Evolutionary conservation across 2,329 filamentous ascomycete genomes (phyloP).

Genomic region (Kalmusia sp.): DNA sequence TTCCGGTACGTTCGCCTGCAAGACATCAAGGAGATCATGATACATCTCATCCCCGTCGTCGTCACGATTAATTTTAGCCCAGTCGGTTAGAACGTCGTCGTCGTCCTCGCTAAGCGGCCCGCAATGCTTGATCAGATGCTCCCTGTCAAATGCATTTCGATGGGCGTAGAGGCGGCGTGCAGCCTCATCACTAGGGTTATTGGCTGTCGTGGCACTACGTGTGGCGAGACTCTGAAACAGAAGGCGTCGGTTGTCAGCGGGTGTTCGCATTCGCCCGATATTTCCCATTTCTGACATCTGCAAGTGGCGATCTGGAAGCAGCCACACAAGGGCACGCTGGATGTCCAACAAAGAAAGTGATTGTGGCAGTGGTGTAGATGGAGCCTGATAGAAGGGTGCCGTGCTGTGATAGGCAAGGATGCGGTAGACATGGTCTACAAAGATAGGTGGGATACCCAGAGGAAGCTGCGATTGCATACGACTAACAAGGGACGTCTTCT

Average conservation of each 20-base stretch:
- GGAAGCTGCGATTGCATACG: conserved; percentile 2
- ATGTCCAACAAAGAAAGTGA: not conserved
- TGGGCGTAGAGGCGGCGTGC: not conserved
- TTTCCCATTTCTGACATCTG: not conserved
- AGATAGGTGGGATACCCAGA: not conserved
- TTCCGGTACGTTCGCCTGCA: not conserved
- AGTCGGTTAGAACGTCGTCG: not conserved
- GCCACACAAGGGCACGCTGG: not conserved
- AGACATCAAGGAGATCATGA: conserved; percentile 1
- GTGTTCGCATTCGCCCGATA: not conserved
- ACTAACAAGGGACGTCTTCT: not conserved
- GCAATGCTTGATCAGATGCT: not conserved
- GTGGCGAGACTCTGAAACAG: conserved; percentile 1
- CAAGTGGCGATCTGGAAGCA: not conserved
- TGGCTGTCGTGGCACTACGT: not conserved
- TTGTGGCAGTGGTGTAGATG: not conserved
- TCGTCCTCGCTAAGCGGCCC: not conserved
- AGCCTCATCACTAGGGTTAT: not conserved
- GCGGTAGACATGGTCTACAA: not conserved
- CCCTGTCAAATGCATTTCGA: not conserved
- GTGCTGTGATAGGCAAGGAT: conserved; percentile 3
- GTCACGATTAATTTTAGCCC: not conserved
- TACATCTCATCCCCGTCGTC: conserved; percentile 5
- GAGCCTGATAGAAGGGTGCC: not conserved
- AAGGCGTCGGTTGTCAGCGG: not conserved